A percentile compares a stretch with the other conserved stretches of the same genome.
These are phyloP conservation scores for Colletotrichum sp. DNA, from an alignment of 2,329 filamentous ascomycete species.

Conservation along the genomic window DNA sequence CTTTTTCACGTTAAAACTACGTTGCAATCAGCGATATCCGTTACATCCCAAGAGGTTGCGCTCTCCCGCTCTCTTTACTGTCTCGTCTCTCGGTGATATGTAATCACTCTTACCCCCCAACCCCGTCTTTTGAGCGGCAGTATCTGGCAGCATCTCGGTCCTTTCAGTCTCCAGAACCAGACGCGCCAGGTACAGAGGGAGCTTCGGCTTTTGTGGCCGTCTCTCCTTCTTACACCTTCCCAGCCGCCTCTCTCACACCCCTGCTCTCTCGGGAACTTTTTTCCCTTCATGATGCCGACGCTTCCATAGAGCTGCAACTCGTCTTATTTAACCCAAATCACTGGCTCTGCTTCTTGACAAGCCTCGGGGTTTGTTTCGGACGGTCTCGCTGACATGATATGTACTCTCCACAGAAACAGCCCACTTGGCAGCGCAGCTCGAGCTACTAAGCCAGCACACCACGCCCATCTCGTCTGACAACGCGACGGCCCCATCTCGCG, in stretches of 20 bases:
- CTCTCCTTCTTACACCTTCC: background rate
- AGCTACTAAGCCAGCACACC: constrained; percentile 45
- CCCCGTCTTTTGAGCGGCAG: background rate
- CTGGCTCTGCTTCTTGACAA: background rate
- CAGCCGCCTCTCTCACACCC: background rate
- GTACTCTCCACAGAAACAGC: constrained; percentile 20
- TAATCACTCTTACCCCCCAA: constrained; percentile 3
- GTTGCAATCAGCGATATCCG: constrained; percentile 6
- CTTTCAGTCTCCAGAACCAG: background rate
- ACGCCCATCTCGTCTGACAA: constrained; percentile 35
- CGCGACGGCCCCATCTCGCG: constrained; percentile 25
- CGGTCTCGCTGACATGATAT: constrained; percentile 19
- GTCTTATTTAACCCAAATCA: background rate
- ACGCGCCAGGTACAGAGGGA: background rate
- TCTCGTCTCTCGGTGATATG: constrained; percentile 4
- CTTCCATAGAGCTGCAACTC: background rate
- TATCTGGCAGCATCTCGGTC: background rate
- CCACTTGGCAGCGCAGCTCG: constrained; percentile 48
- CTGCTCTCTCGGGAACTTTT: background rate
- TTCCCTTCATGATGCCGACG: background rate
- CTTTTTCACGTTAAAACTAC: constrained; percentile 1
- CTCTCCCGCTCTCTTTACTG: background rate
- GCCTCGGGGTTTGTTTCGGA: background rate
- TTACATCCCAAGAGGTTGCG: background rate
- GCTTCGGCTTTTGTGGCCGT: background rate